Conservation (phyloP, 2,329 filamentous ascomycete genomes). For the Onygena corvina region DNA sequence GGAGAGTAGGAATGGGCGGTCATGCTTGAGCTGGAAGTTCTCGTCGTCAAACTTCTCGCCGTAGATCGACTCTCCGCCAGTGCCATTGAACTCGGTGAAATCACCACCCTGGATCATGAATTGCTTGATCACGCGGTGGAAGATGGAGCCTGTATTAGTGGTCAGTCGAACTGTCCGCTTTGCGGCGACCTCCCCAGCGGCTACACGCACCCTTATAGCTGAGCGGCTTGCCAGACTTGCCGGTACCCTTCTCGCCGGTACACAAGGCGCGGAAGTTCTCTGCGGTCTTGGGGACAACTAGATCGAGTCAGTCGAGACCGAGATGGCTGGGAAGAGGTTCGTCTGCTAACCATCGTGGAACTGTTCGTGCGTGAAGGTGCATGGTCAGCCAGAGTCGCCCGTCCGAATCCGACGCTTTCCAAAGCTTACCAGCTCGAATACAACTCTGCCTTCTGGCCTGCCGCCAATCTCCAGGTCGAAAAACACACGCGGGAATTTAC, state of each 20-base stretch:
- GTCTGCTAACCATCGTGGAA: slow-evolving; percentile 38
- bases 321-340: slow-evolving; percentile 30
- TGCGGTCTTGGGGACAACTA: slow-evolving; percentile 67
- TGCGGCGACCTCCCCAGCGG: background rate
- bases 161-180: background rate
- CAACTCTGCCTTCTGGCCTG: slow-evolving; percentile 61
- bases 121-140: slow-evolving; percentile 95
- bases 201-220: slow-evolving; percentile 60
- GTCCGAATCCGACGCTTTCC: background rate
- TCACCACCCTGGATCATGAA: slow-evolving; percentile 99
- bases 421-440: slow-evolving; percentile 63
- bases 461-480: slow-evolving; percentile 82
- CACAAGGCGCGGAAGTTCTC: slow-evolving; percentile 77
- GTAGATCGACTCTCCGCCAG: slow-evolving; percentile 93
- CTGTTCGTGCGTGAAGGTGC: slow-evolving; percentile 20
- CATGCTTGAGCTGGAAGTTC: slow-evolving; percentile 86
- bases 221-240: slow-evolving; percentile 69
- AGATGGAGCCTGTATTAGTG: slow-evolving; percentile 53
- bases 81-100: slow-evolving; percentile 89
- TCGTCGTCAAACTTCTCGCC: slow-evolving; percentile 95
- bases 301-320: slow-evolving; percentile 27
- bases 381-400: background rate
- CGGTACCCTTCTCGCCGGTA: slow-evolving; percentile 67
- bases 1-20: slow-evolving; percentile 81
- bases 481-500: slow-evolving; percentile 64